phyloP scores from a whole-genome alignment of 768 basidiomycete genomes.

The Xerocomus spinulosus region DNA sequence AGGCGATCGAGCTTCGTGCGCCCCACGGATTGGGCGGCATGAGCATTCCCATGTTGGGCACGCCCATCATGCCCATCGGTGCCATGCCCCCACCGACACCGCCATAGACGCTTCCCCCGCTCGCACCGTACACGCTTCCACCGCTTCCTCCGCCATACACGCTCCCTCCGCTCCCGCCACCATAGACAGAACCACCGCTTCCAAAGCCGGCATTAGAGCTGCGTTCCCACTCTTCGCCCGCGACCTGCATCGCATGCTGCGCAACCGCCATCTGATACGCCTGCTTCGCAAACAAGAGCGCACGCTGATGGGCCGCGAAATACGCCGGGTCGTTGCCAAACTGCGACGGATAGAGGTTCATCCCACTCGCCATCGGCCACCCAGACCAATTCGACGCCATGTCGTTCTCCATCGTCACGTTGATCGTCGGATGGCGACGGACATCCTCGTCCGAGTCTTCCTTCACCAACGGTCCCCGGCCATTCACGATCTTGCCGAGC shows the following conservation, averaged over 20 bases:
- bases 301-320: constrained; percentile 79
- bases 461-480: constrained; percentile 57
- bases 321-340: constrained; percentile 50
- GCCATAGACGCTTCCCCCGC: constrained; percentile 46
- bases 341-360: constrained; percentile 37
- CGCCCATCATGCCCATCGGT: constrained; percentile 39
- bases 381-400: constrained; percentile 33
- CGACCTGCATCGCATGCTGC: constrained; percentile 83
- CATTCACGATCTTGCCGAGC: constrained; percentile 88
- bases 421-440: constrained; percentile 29
- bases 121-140: constrained; percentile 33
- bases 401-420: constrained; percentile 33
- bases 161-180: constrained; percentile 41
- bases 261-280: constrained; percentile 88
- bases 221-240: constrained; percentile 91
- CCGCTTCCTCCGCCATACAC: constrained; percentile 41
- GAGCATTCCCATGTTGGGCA: constrained; percentile 37
- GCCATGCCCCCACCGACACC: constrained; percentile 30
- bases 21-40: constrained; percentile 37
- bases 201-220: constrained; percentile 52
- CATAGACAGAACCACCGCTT: constrained; percentile 33
- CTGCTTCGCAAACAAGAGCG: constrained; percentile 83
- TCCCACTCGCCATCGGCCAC: constrained; percentile 23
- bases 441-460: constrained; percentile 44
- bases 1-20: constrained; percentile 41